Evolutionary conservation across 2,329 filamentous ascomycete species (phyloP).

Genomic region (Alternaria infectoria): DNA sequence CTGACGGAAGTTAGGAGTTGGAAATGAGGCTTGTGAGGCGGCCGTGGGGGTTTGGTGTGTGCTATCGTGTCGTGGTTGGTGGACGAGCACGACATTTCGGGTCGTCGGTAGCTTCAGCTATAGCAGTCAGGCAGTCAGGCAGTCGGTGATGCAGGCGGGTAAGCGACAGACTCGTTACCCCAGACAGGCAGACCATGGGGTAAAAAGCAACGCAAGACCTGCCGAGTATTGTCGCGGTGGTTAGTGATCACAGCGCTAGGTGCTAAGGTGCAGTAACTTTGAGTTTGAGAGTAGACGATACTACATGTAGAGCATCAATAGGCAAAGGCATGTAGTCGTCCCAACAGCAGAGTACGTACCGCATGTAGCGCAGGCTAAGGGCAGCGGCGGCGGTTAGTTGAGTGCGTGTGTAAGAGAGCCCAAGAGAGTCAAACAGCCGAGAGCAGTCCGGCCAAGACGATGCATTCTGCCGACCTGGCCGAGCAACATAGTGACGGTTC

Average conservation of each 20-base stretch:
- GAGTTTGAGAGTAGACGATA: background rate
- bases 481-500: conserved; percentile 12
- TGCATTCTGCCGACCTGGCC: conserved; percentile 40
- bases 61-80: background rate
- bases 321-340: background rate
- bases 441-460: conserved; percentile 23
- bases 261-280: background rate
- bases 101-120: conserved; percentile 4
- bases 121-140: background rate
- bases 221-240: background rate
- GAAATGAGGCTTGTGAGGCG: background rate
- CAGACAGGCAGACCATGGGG: conserved; percentile 6
- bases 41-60: conserved; percentile 14
- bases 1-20: background rate
- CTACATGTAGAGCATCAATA: background rate
- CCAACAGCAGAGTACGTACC: conserved; percentile 1
- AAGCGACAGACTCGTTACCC: conserved; percentile 15
- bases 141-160: conserved; percentile 20
- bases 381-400: conserved; percentile 26
- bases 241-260: background rate
- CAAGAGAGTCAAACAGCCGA: conserved; percentile 38
- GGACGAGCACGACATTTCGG: conserved; percentile 9
- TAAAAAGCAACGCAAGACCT: background rate
- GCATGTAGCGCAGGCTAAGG: conserved; percentile 22
- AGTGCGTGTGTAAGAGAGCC: conserved; percentile 29